Percentiles rank a stretch among this genome's conserved stretches.
These are phyloP conservation scores for Ascochyta rabiei DNA, from an alignment of 2,329 filamentous ascomycete species.

Conservation along the genomic window DNA sequence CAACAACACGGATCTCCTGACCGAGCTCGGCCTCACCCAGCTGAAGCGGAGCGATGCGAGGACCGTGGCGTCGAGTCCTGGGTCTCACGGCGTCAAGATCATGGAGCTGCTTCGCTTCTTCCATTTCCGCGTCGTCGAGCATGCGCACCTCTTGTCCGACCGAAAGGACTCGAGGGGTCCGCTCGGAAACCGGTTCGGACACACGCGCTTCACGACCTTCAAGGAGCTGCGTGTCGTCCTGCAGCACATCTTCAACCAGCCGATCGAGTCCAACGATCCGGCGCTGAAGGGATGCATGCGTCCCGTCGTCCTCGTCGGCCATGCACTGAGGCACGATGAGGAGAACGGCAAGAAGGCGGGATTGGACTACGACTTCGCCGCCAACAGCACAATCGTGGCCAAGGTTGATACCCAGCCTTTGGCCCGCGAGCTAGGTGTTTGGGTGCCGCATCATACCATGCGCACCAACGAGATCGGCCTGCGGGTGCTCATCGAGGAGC, in stretches of 20 bases:
- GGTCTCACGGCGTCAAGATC: slow-evolving; percentile 24
- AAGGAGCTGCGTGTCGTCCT: slow-evolving; percentile 18
- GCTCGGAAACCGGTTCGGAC: slow-evolving; percentile 30
- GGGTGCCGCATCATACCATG: slow-evolving; percentile 2
- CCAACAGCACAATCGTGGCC: slow-evolving; percentile 19
- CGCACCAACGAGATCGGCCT: slow-evolving; percentile 19
- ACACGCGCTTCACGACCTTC: slow-evolving; percentile 26
- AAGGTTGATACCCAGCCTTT: slow-evolving; percentile 35
- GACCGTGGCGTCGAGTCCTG: background rate
- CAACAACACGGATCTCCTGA: slow-evolving; percentile 26
- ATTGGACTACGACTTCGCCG: slow-evolving; percentile 20
- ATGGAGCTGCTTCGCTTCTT: slow-evolving; percentile 27
- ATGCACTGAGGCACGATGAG: slow-evolving; percentile 27
- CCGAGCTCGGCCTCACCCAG: slow-evolving; percentile 28
- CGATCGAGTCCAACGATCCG: slow-evolving; percentile 4
- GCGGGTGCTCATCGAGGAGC: slow-evolving; percentile 6
- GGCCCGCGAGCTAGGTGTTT: slow-evolving; percentile 13
- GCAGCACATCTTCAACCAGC: slow-evolving; percentile 18
- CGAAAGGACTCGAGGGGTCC: slow-evolving; percentile 16
- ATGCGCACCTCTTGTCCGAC: slow-evolving; percentile 24
- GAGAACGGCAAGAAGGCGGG: slow-evolving; percentile 24
- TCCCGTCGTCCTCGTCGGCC: slow-evolving; percentile 32
- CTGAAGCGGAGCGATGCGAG: slow-evolving; percentile 8
- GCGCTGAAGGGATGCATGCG: slow-evolving; percentile 15
- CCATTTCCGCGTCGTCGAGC: slow-evolving; percentile 27